Evolutionary conservation across 176 grass and related monocot genomes (phyloP), one percentile per base, ranked within the genome.

Genomic region (Oryza longistaminata): DNA sequence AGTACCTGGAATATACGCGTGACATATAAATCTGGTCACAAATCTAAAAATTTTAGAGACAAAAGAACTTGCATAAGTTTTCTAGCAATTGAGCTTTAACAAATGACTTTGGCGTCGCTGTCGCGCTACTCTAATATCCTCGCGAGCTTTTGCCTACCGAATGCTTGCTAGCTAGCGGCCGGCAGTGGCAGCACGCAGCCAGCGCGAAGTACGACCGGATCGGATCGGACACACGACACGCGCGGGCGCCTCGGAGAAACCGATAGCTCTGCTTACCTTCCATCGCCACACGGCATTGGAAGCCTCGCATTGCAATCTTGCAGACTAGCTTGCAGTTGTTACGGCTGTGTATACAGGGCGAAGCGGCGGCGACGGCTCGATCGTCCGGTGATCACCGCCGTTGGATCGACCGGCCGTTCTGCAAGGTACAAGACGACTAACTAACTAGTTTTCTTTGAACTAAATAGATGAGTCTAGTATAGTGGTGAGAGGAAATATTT

Each of bases 281-380:
- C 69, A 49, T 80, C 82, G 60, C 67, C 66, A 78, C 66, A 78
- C 44, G 67, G 78, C 83, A 86, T 90, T 67, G 73, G 79, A 82
- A 45, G 34, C 52, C 78, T 40, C 39, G 39, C 39, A 8, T 40
- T 40, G 39, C 39, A 40, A 8, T 40, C 46, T 77, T 46, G 44
- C 75, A 43, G 73, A 43, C 49, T n/a, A n/a, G n/a, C n/a, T 50
- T 15, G 33, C 46, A 77, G 9, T 6, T 66, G 73, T 39, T 34
- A 19, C 21, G 0, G 11, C 1, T 80, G 26, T 3, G 7, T 19
- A 31, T 2, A 39, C 2, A 22, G 46, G 24, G 34, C 8, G 53
- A 22, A 25, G 64, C 8, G 24, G 66, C 35, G 34, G 22, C 48
- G 68, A 24, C 65, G 53, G 74, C 25, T 2, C n/a, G n/a, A n/a